These are phyloP conservation scores for Diaporthe vaccinii DNA, from an alignment of 2,329 filamentous ascomycete genomes.

Conservation along the genomic window DNA sequence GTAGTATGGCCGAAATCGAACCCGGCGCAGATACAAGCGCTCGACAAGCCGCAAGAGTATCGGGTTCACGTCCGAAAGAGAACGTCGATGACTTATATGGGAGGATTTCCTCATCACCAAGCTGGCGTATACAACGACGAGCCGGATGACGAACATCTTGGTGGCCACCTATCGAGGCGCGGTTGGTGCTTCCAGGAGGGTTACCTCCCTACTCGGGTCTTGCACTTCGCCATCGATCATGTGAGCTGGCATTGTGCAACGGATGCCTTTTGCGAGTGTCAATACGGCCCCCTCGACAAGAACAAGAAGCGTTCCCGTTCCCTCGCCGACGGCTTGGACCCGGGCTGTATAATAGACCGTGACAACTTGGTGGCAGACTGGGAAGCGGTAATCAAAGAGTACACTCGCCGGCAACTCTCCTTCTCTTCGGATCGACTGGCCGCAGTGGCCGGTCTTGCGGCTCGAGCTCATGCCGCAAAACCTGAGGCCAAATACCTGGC, in stretches of 20 bases:
- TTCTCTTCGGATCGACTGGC: neutral
- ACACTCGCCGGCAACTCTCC: neutral
- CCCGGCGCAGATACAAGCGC: neutral
- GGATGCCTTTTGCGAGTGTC: constrained; percentile 9
- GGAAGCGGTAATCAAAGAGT: neutral
- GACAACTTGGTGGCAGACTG: neutral
- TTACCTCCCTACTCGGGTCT: neutral
- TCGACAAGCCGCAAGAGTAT: neutral
- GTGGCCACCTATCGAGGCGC: neutral
- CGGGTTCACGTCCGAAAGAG: neutral
- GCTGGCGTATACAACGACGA: neutral
- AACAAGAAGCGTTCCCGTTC: neutral
- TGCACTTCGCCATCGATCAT: constrained; percentile 17
- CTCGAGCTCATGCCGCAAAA: neutral
- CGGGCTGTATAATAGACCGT: neutral
- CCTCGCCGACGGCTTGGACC: neutral
- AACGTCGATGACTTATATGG: neutral
- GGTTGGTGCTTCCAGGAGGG: constrained; percentile 4
- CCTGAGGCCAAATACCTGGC: neutral
- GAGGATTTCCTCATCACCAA: neutral
- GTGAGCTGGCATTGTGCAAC: constrained; percentile 1
- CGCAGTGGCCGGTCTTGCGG: neutral
- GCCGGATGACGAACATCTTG: neutral
- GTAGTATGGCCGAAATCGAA: neutral
- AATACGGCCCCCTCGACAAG: neutral